Conservation (phyloP, 352 stramenopile species). For the Elongisporangium anandrum region DNA sequence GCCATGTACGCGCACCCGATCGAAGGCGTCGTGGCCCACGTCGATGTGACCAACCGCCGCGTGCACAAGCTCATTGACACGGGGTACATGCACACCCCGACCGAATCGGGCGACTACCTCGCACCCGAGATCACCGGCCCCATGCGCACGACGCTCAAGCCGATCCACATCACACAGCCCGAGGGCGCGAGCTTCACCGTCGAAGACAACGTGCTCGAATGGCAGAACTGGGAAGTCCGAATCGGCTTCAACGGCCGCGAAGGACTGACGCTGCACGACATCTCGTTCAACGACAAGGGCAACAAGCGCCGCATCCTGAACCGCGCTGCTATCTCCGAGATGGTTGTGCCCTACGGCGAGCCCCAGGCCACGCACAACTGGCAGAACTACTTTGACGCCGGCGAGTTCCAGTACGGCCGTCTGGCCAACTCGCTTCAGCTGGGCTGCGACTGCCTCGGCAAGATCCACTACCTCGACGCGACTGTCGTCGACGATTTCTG, state of each 20-base stretch:
- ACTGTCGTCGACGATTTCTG: slow-evolving; percentile 48
- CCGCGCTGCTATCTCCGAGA: slow-evolving; percentile 71
- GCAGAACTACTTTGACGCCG: slow-evolving; percentile 86
- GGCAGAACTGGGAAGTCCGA: slow-evolving; percentile 79
- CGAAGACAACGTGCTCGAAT: slow-evolving; percentile 59
- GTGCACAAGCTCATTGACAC: slow-evolving; percentile 36
- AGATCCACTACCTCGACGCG: slow-evolving; percentile 85
- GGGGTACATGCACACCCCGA: slow-evolving; percentile 38
- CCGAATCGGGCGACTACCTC: slow-evolving; percentile 40
- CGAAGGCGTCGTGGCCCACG: slow-evolving; percentile 39
- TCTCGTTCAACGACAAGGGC: slow-evolving; percentile 42
- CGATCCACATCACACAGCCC: slow-evolving; percentile 67
- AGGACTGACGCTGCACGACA: slow-evolving; percentile 69
- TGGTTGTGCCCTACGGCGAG: slow-evolving; percentile 85
- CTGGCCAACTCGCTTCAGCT: slow-evolving; percentile 77
- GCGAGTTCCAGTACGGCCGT: slow-evolving; percentile 74
- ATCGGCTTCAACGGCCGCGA: slow-evolving; percentile 83
- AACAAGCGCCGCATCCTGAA: slow-evolving; percentile 54
- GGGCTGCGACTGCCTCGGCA: slow-evolving; percentile 79
- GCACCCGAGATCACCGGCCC: slow-evolving; percentile 28
- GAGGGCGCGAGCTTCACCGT: slow-evolving; percentile 74
- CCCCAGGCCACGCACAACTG: slow-evolving; percentile 59
- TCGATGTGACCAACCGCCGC: slow-evolving; percentile 35
- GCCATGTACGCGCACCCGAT: slow-evolving; percentile 48
- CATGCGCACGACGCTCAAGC: slow-evolving; percentile 47